These are phyloP conservation scores for Solanum chaucha DNA, from an alignment of 257 asterid species.

Conservation along the genomic window DNA sequence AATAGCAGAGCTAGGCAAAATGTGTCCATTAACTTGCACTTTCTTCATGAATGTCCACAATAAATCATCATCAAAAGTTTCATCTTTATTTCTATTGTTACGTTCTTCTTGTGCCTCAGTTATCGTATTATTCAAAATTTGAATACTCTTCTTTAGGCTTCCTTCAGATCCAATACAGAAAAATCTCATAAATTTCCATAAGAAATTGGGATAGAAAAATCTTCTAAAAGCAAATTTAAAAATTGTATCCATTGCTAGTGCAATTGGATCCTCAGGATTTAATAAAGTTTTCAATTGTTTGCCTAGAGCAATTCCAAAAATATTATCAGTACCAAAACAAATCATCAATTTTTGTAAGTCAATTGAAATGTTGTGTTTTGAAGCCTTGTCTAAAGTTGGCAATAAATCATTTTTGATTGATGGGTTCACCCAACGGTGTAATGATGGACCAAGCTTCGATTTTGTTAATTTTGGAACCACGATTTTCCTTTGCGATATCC, in stretches of 20 bases:
- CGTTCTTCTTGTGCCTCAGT: too few relatives aligned
- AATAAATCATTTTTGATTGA: neutral
- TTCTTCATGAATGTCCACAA: too few relatives aligned
- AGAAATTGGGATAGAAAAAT: neutral
- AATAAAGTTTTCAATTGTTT: neutral
- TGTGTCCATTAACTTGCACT: too few relatives aligned
- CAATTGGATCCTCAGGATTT: neutral
- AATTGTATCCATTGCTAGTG: neutral
- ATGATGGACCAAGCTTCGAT: neutral
- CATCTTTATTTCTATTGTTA: too few relatives aligned
- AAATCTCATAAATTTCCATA: neutral
- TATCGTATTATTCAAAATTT: too few relatives aligned
- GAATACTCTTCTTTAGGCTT: too few relatives aligned
- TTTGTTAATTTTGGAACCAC: constrained; percentile 1
- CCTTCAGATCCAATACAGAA: too few relatives aligned
- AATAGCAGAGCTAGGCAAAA: too few relatives aligned
- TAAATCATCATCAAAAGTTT: too few relatives aligned
- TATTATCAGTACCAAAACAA: neutral
- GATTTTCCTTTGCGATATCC: neutral
- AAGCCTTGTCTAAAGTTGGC: neutral
- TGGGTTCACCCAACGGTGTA: constrained; percentile 1
- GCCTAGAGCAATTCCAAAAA: constrained; percentile 1
- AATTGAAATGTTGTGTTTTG: neutral
- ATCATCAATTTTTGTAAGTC: neutral
- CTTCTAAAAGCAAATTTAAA: neutral